Conservation (phyloP, 805 yeast genomes). For the Candida tammaniensis region DNA sequence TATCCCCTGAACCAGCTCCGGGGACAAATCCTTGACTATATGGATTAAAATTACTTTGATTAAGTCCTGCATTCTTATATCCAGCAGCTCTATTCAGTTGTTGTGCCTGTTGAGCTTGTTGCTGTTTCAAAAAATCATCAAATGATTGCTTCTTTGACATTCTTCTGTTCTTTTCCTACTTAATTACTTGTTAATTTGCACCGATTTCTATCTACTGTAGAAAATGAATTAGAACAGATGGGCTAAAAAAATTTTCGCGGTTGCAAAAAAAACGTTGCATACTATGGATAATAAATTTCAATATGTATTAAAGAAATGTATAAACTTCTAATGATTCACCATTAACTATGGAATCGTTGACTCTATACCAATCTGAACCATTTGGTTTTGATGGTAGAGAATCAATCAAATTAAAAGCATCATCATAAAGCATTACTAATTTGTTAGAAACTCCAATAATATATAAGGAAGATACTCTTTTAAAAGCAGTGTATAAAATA, state of each 20-base stretch:
- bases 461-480: background rate
- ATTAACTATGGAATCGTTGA: constrained; percentile 6
- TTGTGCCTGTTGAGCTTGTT: constrained; percentile 30
- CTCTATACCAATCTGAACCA: no score
- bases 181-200: no score
- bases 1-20: background rate
- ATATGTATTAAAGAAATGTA: no score
- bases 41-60: constrained; percentile 9
- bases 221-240: no score
- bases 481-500: background rate
- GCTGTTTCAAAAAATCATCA: constrained; percentile 52
- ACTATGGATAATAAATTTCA: no score
- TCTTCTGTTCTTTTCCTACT: no score
- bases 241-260: no score
- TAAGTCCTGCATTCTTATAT: constrained; percentile 17
- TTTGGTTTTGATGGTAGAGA: no score
- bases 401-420: constrained; percentile 4
- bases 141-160: constrained; percentile 33
- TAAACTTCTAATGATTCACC: constrained; percentile 1
- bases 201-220: no score
- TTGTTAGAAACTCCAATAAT: constrained; percentile 8
- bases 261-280: no score
- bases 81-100: constrained; percentile 31
- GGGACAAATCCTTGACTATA: constrained; percentile 16
- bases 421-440: constrained; percentile 4